These are phyloP conservation scores for Epichloe sylvatica DNA, from an alignment of 2,329 filamentous ascomycete species.

Conservation along the genomic window DNA sequence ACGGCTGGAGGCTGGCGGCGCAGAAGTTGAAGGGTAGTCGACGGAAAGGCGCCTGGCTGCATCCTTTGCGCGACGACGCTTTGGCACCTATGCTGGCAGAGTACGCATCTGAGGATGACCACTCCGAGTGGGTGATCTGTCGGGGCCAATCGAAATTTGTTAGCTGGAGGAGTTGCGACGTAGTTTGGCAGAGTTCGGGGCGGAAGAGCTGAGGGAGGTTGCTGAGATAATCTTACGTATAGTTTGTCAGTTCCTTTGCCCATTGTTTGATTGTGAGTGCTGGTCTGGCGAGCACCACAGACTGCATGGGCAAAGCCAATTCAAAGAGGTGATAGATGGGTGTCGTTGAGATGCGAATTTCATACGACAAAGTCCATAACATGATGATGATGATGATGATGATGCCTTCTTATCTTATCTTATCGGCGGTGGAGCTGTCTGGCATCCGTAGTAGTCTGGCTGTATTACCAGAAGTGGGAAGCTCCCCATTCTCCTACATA, in stretches of 20 bases:
- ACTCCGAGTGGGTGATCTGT: constrained; percentile 89
- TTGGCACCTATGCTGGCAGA: constrained; percentile 64
- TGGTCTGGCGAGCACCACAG: not conserved
- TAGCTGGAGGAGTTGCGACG: not conserved
- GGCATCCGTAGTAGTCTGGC: not conserved
- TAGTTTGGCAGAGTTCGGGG: not conserved
- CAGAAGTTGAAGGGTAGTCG: constrained; percentile 96
- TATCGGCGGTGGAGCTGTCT: not conserved
- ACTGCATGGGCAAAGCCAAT: not conserved
- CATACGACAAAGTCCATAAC: too few species aligned
- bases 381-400: too few species aligned
- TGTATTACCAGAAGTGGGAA: too few species aligned
- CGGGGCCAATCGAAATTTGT: constrained; percentile 1
- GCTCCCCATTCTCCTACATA: too few species aligned
- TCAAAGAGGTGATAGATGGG: not conserved
- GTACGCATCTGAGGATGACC: constrained; percentile 82
- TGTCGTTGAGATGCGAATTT: not conserved
- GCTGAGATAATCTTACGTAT: constrained; percentile 20
- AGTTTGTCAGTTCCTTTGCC: constrained; percentile 33
- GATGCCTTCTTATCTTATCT: not conserved
- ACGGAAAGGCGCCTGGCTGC: constrained; percentile 50
- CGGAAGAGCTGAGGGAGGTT: not conserved
- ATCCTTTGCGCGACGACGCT: constrained; percentile 40
- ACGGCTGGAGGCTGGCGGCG: constrained; percentile 88
- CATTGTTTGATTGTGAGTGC: constrained; percentile 15